Base-by-base conservation (phyloP, 257 asterid genomes). In the Mentha longifolia region DNA sequence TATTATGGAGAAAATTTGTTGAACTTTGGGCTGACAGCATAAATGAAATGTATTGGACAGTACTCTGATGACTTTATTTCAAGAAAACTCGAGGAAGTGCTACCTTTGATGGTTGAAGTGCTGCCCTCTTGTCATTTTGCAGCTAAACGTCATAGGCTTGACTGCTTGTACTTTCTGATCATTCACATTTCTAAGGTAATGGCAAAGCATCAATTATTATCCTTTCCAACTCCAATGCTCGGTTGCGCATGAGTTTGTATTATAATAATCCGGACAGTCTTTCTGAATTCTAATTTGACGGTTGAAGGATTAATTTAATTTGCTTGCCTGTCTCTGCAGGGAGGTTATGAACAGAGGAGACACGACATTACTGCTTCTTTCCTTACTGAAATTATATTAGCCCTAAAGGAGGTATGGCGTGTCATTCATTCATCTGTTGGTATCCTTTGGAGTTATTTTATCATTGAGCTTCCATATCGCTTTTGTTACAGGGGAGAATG, bases 81-180 rank as follows among this genome's bases (percentile, higher is more conserved):
- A 65, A 83, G 89, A 59, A 86, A 75, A 73, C 90, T 88, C 9
- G 89, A 89, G 49, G 87, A 79, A 74, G 68, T 92, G 81, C 89
- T 80, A 57, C 61, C 64, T 77, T 76, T 88, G 85, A 95, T 95
- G 99, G 82, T 92, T 84, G 88, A 88, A 76, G 92, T 78, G 72
- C 85, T 92, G 78, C 98, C 98, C 46, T 83, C 81, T 14, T 89
- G 92, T 77, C 99, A 89, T 85, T 86, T 89, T 79, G 89, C 98
- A 61, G 99, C 99, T 77, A 95, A 89, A 75, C 95, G 90, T 70
- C 84, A 86, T 81, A 86, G 99, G 62, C 97, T 95, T 71, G 92
- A 95, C 78, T 95, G 95, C 77, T 77, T 95, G 64, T 92, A 88
- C 78, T 92, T 79, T 80, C 81, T 95, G 84, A 82, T 95, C 69